These are phyloP conservation scores for Xylaria sp. DNA, from an alignment of 2,329 filamentous ascomycete species.

Conservation along the genomic window DNA sequence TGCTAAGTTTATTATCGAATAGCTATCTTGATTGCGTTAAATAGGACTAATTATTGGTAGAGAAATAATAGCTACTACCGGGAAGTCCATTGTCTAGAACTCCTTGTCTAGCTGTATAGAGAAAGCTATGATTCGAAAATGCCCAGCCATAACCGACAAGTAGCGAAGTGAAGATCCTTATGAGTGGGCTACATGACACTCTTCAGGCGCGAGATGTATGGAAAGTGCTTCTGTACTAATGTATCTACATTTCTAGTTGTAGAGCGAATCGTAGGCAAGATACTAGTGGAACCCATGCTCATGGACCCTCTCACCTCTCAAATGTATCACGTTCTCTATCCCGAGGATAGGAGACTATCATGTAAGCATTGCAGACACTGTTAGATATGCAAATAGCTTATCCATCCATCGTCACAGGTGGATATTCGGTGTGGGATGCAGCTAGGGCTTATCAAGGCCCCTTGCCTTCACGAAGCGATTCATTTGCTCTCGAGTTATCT, in stretches of 20 bases:
- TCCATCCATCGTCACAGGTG: neutral
- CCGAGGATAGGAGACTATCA: neutral
- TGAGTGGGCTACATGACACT: neutral
- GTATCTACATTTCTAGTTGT: neutral
- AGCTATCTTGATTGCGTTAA: neutral
- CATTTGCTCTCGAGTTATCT: slow-evolving; percentile 67
- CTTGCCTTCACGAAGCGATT: slow-evolving; percentile 69
- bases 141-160: neutral
- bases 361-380: neutral
- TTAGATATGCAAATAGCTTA: neutral
- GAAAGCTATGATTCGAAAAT: neutral
- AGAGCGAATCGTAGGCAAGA: neutral
- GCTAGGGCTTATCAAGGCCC: slow-evolving; percentile 59
- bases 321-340: neutral
- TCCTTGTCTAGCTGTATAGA: neutral
- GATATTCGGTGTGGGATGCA: neutral
- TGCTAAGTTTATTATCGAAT: neutral
- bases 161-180: neutral
- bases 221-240: neutral
- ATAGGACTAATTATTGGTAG: neutral
- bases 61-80: neutral
- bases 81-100: neutral
- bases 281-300: neutral
- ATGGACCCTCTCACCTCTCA: neutral
- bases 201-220: neutral